Base-by-base conservation (phyloP, 1,284 basidiomycete genomes). In the Ganoderma resinaceum region DNA sequence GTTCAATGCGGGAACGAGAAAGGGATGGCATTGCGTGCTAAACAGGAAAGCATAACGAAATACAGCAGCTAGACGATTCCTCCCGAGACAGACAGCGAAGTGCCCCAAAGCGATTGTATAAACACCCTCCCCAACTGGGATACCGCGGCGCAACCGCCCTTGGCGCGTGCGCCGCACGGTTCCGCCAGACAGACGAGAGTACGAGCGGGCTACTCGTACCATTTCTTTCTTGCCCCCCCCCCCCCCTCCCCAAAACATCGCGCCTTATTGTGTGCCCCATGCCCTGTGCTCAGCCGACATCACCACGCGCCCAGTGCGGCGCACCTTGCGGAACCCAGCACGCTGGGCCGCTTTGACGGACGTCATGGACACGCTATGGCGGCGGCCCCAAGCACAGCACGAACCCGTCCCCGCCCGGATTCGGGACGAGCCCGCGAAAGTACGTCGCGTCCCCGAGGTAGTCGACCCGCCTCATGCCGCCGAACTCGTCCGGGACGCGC, bases 371-470 rank as follows among this genome's bases (percentile, higher is more conserved):
- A 8, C 20, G 12, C 65, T 72, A 72, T 35, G 69, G 67, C n/a
- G 77, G 77, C 29, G 80, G 75, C 23, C 85, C 86, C 58, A 87
- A 76, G 70, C 82, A 85, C 74, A 89, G 77, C 68, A 87, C 80
- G 85, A 87, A 89, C 0, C 85, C 86, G 33, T 84, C 81, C 29
- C 81, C 80, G 65, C 84, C 81, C 35, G 83, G 81, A 65, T 83
- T 82, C 1, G 85, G 84, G 71, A 85, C 85, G 26, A 90, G 77
- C 18, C 89, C 89, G 63, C 86, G 79, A 74, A 90, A 90, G 74
- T 81, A 83, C 53, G 81, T 76, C 62, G 82, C 78, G 37, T 84
- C 83, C 8, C 86, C 83, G 62, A 89, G 75, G 65, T 85, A 86
- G 75, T 90, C 88, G 20, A 86, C 79, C 58, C 88, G 78, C 63